These are phyloP conservation scores for Penicillium coffeae DNA, from an alignment of 495 filamentous ascomycete species.

Conservation along the genomic window DNA sequence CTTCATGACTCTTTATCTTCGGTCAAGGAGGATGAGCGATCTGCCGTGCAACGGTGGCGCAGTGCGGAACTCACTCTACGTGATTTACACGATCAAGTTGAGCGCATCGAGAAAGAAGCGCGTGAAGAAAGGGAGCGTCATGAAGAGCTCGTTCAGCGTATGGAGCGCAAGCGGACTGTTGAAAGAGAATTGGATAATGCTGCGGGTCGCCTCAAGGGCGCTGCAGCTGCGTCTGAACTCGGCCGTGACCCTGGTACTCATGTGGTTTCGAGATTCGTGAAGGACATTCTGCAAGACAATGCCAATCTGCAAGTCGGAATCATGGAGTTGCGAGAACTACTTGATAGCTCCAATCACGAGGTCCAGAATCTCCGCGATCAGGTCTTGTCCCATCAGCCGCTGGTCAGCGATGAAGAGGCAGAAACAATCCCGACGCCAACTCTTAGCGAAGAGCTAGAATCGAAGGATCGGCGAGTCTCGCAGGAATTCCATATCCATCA, in stretches of 20 bases:
- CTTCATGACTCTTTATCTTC: constrained; percentile 62
- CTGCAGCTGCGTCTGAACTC: constrained; percentile 61
- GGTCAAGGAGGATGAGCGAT: constrained; percentile 66
- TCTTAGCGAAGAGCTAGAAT: constrained; percentile 65
- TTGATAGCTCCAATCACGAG: constrained; percentile 90
- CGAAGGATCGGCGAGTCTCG: constrained; percentile 50
- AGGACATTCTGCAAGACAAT: constrained; percentile 93
- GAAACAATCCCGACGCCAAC: constrained; percentile 35
- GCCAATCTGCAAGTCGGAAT: constrained; percentile 87
- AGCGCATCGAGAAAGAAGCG: constrained; percentile 82
- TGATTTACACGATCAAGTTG: constrained; percentile 79
- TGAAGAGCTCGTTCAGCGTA: constrained; percentile 70
- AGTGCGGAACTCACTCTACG: constrained; percentile 70
- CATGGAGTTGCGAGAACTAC: constrained; percentile 84
- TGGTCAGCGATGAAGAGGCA: constrained; percentile 33
- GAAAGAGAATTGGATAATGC: constrained; percentile 74
- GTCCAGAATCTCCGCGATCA: constrained; percentile 83
- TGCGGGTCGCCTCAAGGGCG: constrained; percentile 72
- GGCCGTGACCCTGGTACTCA: constrained; percentile 53
- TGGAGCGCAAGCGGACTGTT: constrained; percentile 71
- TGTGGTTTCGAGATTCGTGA: constrained; percentile 89
- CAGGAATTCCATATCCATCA: constrained; percentile 88
- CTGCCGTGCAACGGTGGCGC: constrained; percentile 76
- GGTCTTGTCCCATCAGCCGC: constrained; percentile 72
- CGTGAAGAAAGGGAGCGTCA: constrained; percentile 79